Conservation (phyloP, 2,329 filamentous ascomycete species). For the Stromatinia cepivora region DNA sequence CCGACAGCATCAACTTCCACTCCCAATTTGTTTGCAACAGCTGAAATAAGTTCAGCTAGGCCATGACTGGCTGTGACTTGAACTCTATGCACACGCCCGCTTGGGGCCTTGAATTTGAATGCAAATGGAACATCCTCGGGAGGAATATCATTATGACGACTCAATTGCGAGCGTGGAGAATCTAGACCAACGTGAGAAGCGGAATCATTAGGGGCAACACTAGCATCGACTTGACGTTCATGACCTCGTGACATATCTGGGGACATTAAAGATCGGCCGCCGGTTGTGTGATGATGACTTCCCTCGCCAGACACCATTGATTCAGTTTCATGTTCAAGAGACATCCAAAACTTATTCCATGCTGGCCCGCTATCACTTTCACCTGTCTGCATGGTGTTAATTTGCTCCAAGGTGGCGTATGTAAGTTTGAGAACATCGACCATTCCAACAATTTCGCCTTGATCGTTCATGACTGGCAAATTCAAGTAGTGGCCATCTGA, state of each 20-base stretch:
- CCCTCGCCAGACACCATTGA: conserved; percentile 94
- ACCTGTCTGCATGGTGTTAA: conserved; percentile 87
- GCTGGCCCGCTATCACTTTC: conserved; percentile 86
- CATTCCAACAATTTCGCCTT: conserved; percentile 98
- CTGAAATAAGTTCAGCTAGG: conserved; percentile 73
- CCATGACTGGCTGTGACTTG: conserved; percentile 82
- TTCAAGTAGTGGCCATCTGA: conserved; percentile 97
- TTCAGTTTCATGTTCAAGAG: conserved; percentile 83
- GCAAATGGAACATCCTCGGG: conserved; percentile 79
- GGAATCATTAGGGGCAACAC: conserved; percentile 88
- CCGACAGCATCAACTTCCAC: conserved; percentile 80
- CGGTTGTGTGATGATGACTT: conserved; percentile 66
- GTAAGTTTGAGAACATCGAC: conserved; percentile 98
- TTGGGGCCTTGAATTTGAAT: conserved; percentile 99
- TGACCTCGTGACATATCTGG: conserved; percentile 67
- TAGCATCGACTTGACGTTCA: conserved; percentile 70
- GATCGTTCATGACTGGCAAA: conserved; percentile 95
- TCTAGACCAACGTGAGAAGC: conserved; percentile 88
- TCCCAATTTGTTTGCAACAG: conserved; percentile 82
- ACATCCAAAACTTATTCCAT: conserved; percentile 99
- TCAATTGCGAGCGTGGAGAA: conserved; percentile 66
- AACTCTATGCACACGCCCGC: conserved; percentile 87
- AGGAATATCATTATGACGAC: conserved; percentile 53
- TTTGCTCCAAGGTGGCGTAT: conserved; percentile 95
- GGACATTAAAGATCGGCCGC: conserved; percentile 76